Evolutionary conservation across 1,139 yeast species (phyloP).

Genomic region (Saccharomyces pastorianus): DNA sequence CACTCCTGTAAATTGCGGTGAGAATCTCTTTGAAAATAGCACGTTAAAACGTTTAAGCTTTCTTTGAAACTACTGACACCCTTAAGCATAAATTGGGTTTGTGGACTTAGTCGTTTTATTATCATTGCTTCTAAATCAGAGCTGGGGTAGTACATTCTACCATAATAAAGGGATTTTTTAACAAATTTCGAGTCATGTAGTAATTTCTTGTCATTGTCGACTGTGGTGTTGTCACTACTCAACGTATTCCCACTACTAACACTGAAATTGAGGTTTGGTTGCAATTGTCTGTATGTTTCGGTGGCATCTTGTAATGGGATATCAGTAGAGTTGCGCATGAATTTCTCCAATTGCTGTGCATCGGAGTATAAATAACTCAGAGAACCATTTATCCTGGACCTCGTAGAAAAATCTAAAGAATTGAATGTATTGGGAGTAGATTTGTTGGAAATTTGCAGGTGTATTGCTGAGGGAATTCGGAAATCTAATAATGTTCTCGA

Average conservation of each 20-base stretch:
- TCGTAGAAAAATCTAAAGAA: constrained; percentile 62
- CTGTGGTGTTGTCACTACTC: constrained; percentile 4
- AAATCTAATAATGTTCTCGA: constrained; percentile 65
- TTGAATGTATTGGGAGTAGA: constrained; percentile 68
- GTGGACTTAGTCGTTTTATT: constrained; percentile 50
- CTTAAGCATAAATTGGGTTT: constrained; percentile 55
- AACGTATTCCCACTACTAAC: background rate
- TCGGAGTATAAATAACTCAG: constrained; percentile 68
- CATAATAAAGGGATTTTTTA: constrained; percentile 47
- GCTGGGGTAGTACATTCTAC: constrained; percentile 84
- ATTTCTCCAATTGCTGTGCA: constrained; percentile 45
- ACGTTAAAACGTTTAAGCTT: constrained; percentile 49
- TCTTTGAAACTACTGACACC: constrained; percentile 66
- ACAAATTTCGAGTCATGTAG: background rate
- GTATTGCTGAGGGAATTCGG: constrained; percentile 59
- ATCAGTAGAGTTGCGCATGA: constrained; percentile 44
- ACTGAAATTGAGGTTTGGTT: constrained; percentile 33
- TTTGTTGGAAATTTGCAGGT: constrained; percentile 62
- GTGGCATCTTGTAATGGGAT: constrained; percentile 63
- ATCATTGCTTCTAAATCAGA: constrained; percentile 84
- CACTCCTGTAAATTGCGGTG: constrained; percentile 65
- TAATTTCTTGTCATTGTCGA: constrained; percentile 9
- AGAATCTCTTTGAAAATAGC: constrained; percentile 62
- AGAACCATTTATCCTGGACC: constrained; percentile 69
- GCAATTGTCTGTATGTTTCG: constrained; percentile 65